A percentile compares a stretch with the other conserved stretches of the same genome.
These are phyloP conservation scores for Cladosporium sp. DNA, from an alignment of 2,329 filamentous ascomycete species.

Conservation along the genomic window DNA sequence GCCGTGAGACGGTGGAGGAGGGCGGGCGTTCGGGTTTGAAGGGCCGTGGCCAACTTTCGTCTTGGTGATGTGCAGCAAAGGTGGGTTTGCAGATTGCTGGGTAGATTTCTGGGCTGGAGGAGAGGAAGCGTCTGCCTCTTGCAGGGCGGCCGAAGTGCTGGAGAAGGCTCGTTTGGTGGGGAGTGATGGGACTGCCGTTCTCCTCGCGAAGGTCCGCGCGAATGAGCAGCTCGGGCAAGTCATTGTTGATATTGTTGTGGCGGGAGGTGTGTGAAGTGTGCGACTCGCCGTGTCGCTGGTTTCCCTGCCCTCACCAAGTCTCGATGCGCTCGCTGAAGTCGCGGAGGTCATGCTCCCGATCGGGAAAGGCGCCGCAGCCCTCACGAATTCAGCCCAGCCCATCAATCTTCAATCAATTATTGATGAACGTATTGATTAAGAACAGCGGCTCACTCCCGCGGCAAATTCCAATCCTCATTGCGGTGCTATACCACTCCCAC, in stretches of 20 bases:
- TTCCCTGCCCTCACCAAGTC: not conserved
- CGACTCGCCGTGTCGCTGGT: not conserved
- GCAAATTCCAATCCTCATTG: no score
- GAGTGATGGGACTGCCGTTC: not conserved
- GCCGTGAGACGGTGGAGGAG: conserved; percentile 9
- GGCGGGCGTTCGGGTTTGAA: conserved; percentile 10
- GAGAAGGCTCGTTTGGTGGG: not conserved
- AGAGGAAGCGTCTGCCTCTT: not conserved
- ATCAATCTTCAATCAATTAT: conserved; percentile 10
- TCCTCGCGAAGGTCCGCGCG: conserved; percentile 8
- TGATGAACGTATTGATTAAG: not conserved
- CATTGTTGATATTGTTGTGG: conserved; percentile 10
- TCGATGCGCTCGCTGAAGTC: conserved; percentile 6
- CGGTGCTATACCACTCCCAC: conserved; percentile 4
- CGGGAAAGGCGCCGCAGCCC: not conserved
- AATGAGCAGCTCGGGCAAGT: conserved; percentile 13
- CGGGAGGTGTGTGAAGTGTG: no score
- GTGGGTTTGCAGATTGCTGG: conserved; percentile 1
- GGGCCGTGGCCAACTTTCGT: conserved; percentile 3
- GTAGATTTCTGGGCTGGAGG: conserved; percentile 1
- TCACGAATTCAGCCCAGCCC: not conserved
- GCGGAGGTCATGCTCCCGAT: not conserved
- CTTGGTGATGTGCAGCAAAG: conserved; percentile 10
- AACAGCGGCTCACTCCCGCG: not conserved
- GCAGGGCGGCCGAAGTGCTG: not conserved